Conservation (phyloP, 805 yeast species). For the Nakazawaea wickerhamii region DNA sequence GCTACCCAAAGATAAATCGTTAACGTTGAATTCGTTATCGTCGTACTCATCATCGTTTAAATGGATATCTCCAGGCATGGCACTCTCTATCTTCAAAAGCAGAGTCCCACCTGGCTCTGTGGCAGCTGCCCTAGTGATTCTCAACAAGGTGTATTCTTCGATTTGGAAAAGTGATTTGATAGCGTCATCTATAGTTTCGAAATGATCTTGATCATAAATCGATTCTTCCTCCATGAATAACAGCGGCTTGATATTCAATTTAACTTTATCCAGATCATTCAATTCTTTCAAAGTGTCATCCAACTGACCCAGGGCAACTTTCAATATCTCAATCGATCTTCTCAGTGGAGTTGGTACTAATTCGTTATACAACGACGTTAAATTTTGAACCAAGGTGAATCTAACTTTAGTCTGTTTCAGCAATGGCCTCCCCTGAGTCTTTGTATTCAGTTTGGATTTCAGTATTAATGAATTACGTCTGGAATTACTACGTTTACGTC, state of each 20-base stretch:
- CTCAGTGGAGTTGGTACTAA: slow-evolving; percentile 28
- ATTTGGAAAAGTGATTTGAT: slow-evolving; percentile 36
- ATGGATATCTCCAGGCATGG: slow-evolving; percentile 45
- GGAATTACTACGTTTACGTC: slow-evolving; percentile 19
- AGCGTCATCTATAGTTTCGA: slow-evolving; percentile 42
- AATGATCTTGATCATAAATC: slow-evolving; percentile 17
- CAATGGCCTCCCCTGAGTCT: slow-evolving; percentile 36
- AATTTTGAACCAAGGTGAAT: slow-evolving; percentile 39
- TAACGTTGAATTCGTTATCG: slow-evolving; percentile 8
- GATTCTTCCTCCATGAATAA: slow-evolving; percentile 1
- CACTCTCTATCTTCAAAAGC: slow-evolving; percentile 49
- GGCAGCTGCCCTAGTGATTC: slow-evolving; percentile 53
- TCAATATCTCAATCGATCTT: slow-evolving; percentile 20
- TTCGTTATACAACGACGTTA: slow-evolving; percentile 38
- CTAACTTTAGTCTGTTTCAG: slow-evolving; percentile 48
- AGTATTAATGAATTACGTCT: slow-evolving; percentile 15
- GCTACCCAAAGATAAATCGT: slow-evolving; percentile 30
- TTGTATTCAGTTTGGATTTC: slow-evolving; percentile 17
- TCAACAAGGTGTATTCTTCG: slow-evolving; percentile 37
- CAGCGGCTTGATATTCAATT: slow-evolving; percentile 3
- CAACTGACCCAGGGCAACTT: slow-evolving; percentile 11
- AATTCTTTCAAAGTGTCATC: slow-evolving; percentile 5
- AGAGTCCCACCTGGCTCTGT: slow-evolving; percentile 45
- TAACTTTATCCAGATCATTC: neutral
- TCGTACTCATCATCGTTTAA: slow-evolving; percentile 43